These are phyloP conservation scores for Sphaerulina populicola DNA, from an alignment of 2,329 filamentous ascomycete species.

Conservation along the genomic window DNA sequence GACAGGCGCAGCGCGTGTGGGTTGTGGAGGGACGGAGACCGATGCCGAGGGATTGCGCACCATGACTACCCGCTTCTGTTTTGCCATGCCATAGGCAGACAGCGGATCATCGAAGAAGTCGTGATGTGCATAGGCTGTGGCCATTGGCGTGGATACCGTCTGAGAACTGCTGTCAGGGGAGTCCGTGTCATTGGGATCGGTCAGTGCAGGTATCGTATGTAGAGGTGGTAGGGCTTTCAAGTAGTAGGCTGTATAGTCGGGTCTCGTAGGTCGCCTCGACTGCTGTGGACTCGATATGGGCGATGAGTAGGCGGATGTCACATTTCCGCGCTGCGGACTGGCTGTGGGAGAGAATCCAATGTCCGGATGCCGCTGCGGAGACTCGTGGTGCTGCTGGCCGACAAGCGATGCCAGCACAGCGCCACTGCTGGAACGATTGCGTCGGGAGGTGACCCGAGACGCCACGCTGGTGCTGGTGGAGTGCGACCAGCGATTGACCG, in stretches of 20 bases:
- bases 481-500: constrained; percentile 51
- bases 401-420: constrained; percentile 33
- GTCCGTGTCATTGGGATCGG: constrained; percentile 26
- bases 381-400: constrained; percentile 30
- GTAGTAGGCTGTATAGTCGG: constrained; percentile 16
- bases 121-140: constrained; percentile 22
- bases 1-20: constrained; percentile 8
- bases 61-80: constrained; percentile 23
- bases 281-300: constrained; percentile 22
- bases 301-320: constrained; percentile 10
- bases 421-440: constrained; percentile 34
- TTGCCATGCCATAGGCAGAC: constrained; percentile 21
- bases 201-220: constrained; percentile 27
- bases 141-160: constrained; percentile 28
- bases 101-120: constrained; percentile 30
- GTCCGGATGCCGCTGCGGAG: constrained; percentile 26
- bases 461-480: constrained; percentile 46
- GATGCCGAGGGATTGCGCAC: constrained; percentile 23
- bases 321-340: constrained; percentile 32
- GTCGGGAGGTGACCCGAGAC: constrained; percentile 32
- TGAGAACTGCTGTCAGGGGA: constrained; percentile 28
- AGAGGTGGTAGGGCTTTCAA: constrained; percentile 31
- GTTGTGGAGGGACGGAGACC: constrained; percentile 13
- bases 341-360: constrained; percentile 33
- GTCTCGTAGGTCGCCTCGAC: constrained; percentile 20